Percentiles rank a stretch among this genome's conserved stretches.
phyloP scores from a whole-genome alignment of 768 basidiomycete species.

The Pisolithus marmoratus region DNA sequence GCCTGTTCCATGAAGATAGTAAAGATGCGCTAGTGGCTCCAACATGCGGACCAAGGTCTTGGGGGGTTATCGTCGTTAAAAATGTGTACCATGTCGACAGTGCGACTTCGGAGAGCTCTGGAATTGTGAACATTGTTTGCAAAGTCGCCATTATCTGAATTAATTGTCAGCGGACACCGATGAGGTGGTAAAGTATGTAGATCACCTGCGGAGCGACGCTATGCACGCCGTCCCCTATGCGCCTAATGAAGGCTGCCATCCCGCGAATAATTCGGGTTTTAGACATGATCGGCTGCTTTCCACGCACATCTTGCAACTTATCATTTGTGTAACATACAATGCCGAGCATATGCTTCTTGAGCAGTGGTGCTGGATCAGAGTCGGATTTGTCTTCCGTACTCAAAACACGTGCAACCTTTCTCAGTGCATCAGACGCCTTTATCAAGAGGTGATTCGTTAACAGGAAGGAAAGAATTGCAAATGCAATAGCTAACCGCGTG shows the following conservation, averaged over 20 bases:
- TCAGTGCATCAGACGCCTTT: conserved; percentile 43
- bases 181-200: conserved; percentile 1
- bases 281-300: conserved; percentile 59
- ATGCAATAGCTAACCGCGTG: conserved; percentile 37
- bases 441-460: conserved; percentile 37
- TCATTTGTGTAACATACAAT: conserved; percentile 83
- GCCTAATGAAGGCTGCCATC: conserved; percentile 63
- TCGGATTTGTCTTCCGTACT: conserved; percentile 19
- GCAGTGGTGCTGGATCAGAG: conserved; percentile 48
- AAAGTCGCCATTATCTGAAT: conserved; percentile 91
- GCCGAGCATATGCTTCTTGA: conserved; percentile 77
- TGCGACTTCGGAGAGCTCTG: conserved; percentile 72
- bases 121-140: conserved; percentile 78
- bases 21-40: conserved; percentile 85
- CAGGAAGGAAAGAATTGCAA: neutral
- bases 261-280: conserved; percentile 80
- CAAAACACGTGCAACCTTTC: conserved; percentile 35
- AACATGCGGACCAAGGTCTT: conserved; percentile 77
- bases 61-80: conserved; percentile 55
- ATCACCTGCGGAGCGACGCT: conserved; percentile 84
- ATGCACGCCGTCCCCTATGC: conserved; percentile 65
- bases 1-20: conserved; percentile 66
- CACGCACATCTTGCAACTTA: conserved; percentile 76
- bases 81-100: conserved; percentile 79
- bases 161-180: neutral